Base-by-base conservation (phyloP, 345 rosid species). In the Lepidium aucheri region DNA sequence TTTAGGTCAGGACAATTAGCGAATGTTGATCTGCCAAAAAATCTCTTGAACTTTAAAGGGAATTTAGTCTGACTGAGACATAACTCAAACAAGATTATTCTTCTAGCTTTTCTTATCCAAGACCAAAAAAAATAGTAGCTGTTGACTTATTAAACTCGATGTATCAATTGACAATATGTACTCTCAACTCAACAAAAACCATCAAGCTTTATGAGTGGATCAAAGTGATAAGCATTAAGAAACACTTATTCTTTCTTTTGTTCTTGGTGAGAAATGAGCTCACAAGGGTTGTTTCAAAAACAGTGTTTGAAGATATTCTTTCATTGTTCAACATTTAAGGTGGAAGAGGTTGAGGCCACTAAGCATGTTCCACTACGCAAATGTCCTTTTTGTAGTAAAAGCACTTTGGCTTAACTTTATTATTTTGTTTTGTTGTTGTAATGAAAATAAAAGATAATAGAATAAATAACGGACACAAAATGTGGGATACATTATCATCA, bases 341-440 rank as follows among this genome's bases (percentile, higher is more conserved):
- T 72, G 76, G 76, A 24, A 72, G 66, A 64, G 53, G 76, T 65
- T 65, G 76, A 18, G 46, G 60, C 66, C 76, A 65, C 65, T 65
- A 65, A 24, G 26, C 66, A 72, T 72, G 47, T 50, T 65, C 76
- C 76, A 72, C 76, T 72, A 72, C 41, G 47, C 46, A 72, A 4
- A 65, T 57, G 70, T 65, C 52, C 60, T 72, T 26, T 26, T 65
- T 40, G 71, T 72, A 65, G 71, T 65, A 72, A 50, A 65, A 65
- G 60, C 66, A 72, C 61, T 72, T 72, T 56, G 71, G 66, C 32
- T 32, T 65, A 33, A 65, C 59, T 55, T 64, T 52, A 45, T 15
- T n/a, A 26, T 24, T 61, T 63, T 44, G n/a, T 60, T 60, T 71
- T 46, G 69, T 13, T 38, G 18, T 46, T 39, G 54, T 41, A 33